Evolutionary conservation across 2,329 filamentous ascomycete species (phyloP).

Genomic region (Colletotrichum incanum): DNA sequence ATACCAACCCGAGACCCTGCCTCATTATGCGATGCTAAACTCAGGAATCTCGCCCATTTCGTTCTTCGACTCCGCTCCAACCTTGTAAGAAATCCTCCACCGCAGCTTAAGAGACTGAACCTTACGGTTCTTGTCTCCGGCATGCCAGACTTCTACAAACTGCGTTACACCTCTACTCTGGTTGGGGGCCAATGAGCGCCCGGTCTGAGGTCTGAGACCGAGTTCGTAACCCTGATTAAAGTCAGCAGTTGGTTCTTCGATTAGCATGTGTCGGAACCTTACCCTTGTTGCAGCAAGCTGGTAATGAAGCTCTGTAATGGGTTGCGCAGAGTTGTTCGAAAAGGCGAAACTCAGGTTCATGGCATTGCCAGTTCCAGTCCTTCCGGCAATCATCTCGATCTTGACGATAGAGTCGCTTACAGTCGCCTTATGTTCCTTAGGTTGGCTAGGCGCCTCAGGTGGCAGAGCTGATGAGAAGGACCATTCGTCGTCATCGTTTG

Average conservation of each 20-base stretch:
- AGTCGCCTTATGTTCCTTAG: constrained; percentile 74
- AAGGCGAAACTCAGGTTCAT: constrained; percentile 85
- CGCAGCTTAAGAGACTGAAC: constrained; percentile 89
- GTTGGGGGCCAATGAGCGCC: constrained; percentile 81
- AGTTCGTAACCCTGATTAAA: constrained; percentile 80
- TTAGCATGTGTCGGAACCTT: constrained; percentile 45
- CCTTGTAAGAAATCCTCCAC: constrained; percentile 87
- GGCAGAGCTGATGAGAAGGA: constrained; percentile 91
- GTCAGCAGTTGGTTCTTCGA: constrained; percentile 37
- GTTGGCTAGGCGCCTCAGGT: constrained; percentile 65
- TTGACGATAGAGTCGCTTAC: constrained; percentile 80
- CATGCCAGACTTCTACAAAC: constrained; percentile 81
- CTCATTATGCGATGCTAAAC: constrained; percentile 78
- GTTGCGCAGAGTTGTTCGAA: constrained; percentile 82
- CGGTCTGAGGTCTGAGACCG: constrained; percentile 87
- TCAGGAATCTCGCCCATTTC: constrained; percentile 90
- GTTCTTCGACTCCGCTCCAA: constrained; percentile 76
- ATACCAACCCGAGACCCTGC: neutral
- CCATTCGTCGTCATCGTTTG: constrained; percentile 90
- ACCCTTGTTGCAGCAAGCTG: constrained; percentile 96
- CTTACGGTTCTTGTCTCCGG: constrained; percentile 77
- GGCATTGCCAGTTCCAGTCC: constrained; percentile 68
- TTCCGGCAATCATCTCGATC: constrained; percentile 80
- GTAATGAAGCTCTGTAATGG: constrained; percentile 86
- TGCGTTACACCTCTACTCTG: constrained; percentile 84